These are phyloP conservation scores for Glaciozyma antarctica DNA, from an alignment of 768 basidiomycete genomes.

Conservation along the genomic window DNA sequence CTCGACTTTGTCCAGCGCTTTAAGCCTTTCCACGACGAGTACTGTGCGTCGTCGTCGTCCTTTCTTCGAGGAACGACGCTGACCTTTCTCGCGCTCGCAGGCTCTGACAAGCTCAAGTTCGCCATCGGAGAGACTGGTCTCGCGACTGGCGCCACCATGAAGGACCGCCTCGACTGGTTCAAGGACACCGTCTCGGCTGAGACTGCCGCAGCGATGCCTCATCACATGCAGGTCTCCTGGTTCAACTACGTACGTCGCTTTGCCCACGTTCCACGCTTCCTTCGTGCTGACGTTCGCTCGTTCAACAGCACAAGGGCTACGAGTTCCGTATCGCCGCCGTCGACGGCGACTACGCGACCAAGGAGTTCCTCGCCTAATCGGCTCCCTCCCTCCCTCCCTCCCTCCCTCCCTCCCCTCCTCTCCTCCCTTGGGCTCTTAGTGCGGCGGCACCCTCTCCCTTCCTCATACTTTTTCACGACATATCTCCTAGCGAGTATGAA, in stretches of 20 bases:
- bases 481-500: no score
- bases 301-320: constrained; percentile 23
- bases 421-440: not conserved
- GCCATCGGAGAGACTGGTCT: constrained; percentile 37
- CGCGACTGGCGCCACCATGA: constrained; percentile 12
- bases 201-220: constrained; percentile 14
- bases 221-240: constrained; percentile 30
- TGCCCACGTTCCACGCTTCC: not conserved
- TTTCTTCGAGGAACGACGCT: not conserved
- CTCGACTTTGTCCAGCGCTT: constrained; percentile 19
- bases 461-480: no score
- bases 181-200: constrained; percentile 20
- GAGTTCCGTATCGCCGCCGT: constrained; percentile 20
- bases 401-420: no score
- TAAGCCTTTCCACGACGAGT: constrained; percentile 34
- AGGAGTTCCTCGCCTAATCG: not conserved
- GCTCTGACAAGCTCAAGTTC: constrained; percentile 25
- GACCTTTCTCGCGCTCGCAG: not conserved
- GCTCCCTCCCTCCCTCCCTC: not conserved
- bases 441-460: no score
- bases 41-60: constrained; percentile 4
- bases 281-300: not conserved
- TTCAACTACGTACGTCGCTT: constrained; percentile 29
- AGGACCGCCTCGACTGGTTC: constrained; percentile 20
- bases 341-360: constrained; percentile 11